Conservation (phyloP, 768 basidiomycete species). For the Megacollybia marginata region DNA sequence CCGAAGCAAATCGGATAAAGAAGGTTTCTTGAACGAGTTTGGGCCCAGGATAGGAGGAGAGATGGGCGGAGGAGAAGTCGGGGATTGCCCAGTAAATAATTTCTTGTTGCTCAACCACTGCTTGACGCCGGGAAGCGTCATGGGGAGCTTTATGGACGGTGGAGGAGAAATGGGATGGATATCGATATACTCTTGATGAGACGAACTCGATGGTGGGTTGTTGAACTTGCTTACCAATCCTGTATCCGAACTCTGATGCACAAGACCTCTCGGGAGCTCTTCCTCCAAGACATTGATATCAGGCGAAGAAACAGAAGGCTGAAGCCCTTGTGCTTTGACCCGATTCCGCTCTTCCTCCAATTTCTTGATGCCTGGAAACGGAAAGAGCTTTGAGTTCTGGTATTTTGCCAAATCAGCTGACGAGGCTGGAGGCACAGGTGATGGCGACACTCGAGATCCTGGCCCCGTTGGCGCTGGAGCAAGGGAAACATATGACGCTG, state of each 20-base stretch:
- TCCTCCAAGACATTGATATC: slow-evolving; percentile 38
- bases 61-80: slow-evolving; percentile 29
- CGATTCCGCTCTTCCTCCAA: slow-evolving; percentile 63
- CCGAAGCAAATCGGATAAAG: slow-evolving; percentile 58
- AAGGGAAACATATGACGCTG: slow-evolving; percentile 57
- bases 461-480: slow-evolving; percentile 37
- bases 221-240: slow-evolving; percentile 47
- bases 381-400: slow-evolving; percentile 75
- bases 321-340: slow-evolving; percentile 6
- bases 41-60: slow-evolving; percentile 22
- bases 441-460: slow-evolving; percentile 44
- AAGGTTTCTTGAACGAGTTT: slow-evolving; percentile 52
- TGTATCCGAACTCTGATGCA: slow-evolving; percentile 45
- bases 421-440: slow-evolving; percentile 74
- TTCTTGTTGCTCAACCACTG: slow-evolving; percentile 64
- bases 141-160: slow-evolving; percentile 48
- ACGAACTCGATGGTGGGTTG: slow-evolving; percentile 33
- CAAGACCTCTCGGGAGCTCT: slow-evolving; percentile 47
- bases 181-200: slow-evolving; percentile 43
- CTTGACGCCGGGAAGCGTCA: slow-evolving; percentile 70
- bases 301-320: slow-evolving; percentile 36
- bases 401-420: slow-evolving; percentile 67
- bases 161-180: slow-evolving; percentile 29
- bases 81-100: slow-evolving; percentile 47
- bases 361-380: slow-evolving; percentile 81